phyloP scores from a whole-genome alignment of 2,329 filamentous ascomycete genomes.

The Colletotrichum destructivum region DNA sequence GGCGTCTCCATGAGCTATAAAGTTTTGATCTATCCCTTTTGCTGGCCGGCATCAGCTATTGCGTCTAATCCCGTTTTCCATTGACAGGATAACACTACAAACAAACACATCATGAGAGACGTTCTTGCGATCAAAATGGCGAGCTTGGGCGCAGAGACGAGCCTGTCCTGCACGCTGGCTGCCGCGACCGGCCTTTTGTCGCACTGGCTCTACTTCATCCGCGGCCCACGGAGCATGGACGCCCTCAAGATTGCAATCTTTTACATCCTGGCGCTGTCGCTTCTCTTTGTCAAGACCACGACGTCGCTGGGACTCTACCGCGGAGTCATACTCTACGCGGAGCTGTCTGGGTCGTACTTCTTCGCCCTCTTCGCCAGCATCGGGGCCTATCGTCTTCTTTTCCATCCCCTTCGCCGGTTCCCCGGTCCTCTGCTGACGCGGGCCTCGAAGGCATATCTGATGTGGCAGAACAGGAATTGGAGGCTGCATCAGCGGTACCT shows the following conservation, averaged over 20 bases:
- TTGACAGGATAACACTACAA: not conserved
- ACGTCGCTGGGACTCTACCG: not conserved
- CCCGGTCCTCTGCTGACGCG: conserved; percentile 41
- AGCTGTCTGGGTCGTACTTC: conserved; percentile 34
- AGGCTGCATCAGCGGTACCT: conserved; percentile 26
- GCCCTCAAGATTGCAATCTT: conserved; percentile 5
- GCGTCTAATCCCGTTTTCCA: no score
- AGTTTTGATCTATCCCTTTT: no score
- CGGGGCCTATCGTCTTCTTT: conserved; percentile 43
- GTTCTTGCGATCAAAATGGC: not conserved
- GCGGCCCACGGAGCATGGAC: conserved; percentile 9
- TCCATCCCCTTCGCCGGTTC: conserved; percentile 42
- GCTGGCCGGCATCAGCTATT: no score
- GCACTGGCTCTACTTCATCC: conserved; percentile 39
- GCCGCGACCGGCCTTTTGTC: conserved; percentile 32
- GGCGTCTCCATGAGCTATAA: no score
- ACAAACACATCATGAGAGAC: conserved; percentile 2
- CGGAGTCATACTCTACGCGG: not conserved
- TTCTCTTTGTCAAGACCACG: conserved; percentile 18
- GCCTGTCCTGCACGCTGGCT: conserved; percentile 22
- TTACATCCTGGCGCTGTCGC: conserved; percentile 6
- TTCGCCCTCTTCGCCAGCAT: conserved; percentile 47
- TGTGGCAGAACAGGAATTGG: conserved; percentile 23
- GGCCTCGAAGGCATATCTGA: conserved; percentile 42
- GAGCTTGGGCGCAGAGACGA: not conserved